Percentiles rank a stretch among this genome's conserved stretches.
Evolutionary conservation across 2,329 filamentous ascomycete species (phyloP).

Genomic region (Trichophyton schoenleinii): DNA sequence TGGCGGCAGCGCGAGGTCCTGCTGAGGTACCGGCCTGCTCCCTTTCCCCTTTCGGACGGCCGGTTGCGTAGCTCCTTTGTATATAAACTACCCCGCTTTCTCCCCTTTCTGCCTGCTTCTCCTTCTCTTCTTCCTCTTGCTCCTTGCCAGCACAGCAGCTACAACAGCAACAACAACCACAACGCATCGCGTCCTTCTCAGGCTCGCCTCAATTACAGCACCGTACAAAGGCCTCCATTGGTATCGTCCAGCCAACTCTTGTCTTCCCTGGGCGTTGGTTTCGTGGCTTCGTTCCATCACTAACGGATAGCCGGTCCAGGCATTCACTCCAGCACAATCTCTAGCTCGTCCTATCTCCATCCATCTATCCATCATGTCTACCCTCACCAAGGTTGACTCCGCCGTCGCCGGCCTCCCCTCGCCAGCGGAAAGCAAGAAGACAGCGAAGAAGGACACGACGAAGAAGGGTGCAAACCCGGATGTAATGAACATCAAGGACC

Average conservation of each 20-base stretch:
- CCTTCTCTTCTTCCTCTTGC: conserved; percentile 4
- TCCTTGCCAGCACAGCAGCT: not conserved
- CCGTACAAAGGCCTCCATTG: no score
- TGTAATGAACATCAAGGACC: conserved; percentile 70
- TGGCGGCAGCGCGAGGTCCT: not conserved
- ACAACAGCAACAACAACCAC: not conserved
- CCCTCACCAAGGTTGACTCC: conserved; percentile 81
- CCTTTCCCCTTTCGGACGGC: not conserved
- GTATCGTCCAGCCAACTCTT: not conserved
- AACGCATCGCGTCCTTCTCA: no score
- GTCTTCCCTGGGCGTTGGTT: no score
- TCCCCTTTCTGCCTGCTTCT: not conserved
- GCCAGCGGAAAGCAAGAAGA: conserved; percentile 41
- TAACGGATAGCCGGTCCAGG: not conserved
- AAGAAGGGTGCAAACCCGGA: conserved; percentile 54
- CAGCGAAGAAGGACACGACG: conserved; percentile 36
- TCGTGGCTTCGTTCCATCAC: no score
- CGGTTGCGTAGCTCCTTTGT: not conserved
- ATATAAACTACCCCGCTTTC: not conserved
- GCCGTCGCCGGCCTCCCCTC: conserved; percentile 68
- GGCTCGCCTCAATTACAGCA: no score
- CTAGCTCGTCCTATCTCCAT: not conserved
- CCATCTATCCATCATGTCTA: conserved; percentile 39
- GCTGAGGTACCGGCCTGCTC: not conserved
- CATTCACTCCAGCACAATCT: not conserved